Evolutionary conservation across 2,329 filamentous ascomycete species (phyloP).

Genomic region (Monosporascus sp.): DNA sequence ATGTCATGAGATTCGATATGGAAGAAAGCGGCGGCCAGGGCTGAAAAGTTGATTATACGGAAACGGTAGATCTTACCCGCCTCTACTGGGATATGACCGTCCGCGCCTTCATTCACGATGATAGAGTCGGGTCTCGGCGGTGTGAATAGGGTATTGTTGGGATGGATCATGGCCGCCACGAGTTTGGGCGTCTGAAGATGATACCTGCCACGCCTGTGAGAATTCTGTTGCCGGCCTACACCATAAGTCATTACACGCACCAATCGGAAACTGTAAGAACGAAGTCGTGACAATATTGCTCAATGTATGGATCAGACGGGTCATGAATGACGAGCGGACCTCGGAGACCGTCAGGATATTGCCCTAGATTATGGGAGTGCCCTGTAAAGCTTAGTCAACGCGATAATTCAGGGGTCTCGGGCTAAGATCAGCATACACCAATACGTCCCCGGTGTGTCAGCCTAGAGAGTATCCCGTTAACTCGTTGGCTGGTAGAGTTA

Average conservation of each 20-base stretch:
- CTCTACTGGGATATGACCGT: constrained; percentile 31
- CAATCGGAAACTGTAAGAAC: constrained; percentile 53
- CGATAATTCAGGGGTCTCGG: too few relatives aligned
- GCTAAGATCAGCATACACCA: constrained; percentile 34
- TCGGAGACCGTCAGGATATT: constrained; percentile 64
- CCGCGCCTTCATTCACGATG: constrained; percentile 38
- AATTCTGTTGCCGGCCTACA: constrained; percentile 35
- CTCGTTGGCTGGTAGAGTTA: not conserved
- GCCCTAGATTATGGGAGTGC: constrained; percentile 59
- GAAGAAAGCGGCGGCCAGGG: constrained; percentile 37
- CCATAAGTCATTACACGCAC: constrained; percentile 33
- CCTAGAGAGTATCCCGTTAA: constrained; percentile 17
- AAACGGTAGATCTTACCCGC: constrained; percentile 42
- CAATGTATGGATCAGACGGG: constrained; percentile 45
- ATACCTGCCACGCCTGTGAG: constrained; percentile 31
- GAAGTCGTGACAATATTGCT: constrained; percentile 53
- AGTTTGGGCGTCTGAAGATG: constrained; percentile 33
- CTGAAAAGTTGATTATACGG: constrained; percentile 41
- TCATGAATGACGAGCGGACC: constrained; percentile 58
- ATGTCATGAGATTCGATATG: constrained; percentile 40
- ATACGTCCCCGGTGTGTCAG: constrained; percentile 38
- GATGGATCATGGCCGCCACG: constrained; percentile 33
- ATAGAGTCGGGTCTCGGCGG: constrained; percentile 38
- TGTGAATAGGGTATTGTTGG: constrained; percentile 32
- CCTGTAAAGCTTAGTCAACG: constrained; percentile 26